Evolutionary conservation across 257 asterid genomes (phyloP), one percentile per base, ranked within the genome.

Genomic region (Cinchona pubescens): DNA sequence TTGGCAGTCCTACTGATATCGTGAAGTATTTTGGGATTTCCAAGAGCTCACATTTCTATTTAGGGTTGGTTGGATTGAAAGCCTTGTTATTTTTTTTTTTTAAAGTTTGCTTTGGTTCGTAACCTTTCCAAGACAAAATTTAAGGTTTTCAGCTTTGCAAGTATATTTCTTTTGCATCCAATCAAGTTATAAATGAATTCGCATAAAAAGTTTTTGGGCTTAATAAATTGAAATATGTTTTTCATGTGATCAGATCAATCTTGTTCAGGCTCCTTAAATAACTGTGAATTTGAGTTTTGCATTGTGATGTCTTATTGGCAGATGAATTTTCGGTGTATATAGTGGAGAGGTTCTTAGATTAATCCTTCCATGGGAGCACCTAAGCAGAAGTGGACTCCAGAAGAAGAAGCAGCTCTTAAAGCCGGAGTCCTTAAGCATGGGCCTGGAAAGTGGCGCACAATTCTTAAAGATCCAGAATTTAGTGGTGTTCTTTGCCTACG

Each of bases 321-420:
- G 71, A 69, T 69, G 67, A 27, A 27, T 16, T 65, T 75, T 23
- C 32, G 48, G 37, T 60, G 23, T 16, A 46, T 74, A 13, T 27
- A 56, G 40, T 21, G 13, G 43, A 35, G 46, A 64, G 71, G 40
- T 43, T 71, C 63, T 63, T 78, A 76, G 51, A 49, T 29, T 59
- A 60, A 60, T 75, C 42, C 60, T 76, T 76, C 66, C 12, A 94
- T 94, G 98, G 98, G 98, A 51, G 98, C 97, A 73, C 98, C 98
- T 48, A 94, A 94, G 87, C 98, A 94, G 69, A 94, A 94, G 81
- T 94, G 98, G 98, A 92, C 97, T 80, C 87, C 96, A 30, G 98
- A 92, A 81, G 98, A 94, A 85, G 98, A 94, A 85, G 96, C 94
- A 37, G 98, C 98, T 75, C 98, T 94, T 66, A 94, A 89, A 89